Conservation (phyloP, 2,329 filamentous ascomycete genomes). For the Talaromyces atroroseus region DNA sequence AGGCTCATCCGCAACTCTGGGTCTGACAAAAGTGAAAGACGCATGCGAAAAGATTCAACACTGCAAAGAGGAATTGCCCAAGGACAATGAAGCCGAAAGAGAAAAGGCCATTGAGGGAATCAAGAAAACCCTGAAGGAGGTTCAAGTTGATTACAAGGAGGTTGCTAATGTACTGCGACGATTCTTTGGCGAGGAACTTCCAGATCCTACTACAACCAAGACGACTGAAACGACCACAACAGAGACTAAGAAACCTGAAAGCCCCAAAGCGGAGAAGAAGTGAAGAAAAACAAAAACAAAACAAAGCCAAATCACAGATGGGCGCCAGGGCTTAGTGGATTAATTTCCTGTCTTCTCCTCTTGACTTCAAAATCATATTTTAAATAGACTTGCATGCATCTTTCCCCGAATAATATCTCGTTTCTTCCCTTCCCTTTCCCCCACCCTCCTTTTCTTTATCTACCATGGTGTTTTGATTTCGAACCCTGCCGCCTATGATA, state of each 20-base stretch:
- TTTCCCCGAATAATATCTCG: slow-evolving; percentile 13
- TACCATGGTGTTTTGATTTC: background rate
- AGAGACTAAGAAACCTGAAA: background rate
- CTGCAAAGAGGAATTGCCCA: slow-evolving; percentile 64
- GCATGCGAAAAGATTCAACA: slow-evolving; percentile 96
- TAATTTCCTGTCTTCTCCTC: slow-evolving; percentile 14
- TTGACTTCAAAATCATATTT: slow-evolving; percentile 16
- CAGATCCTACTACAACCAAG: background rate
- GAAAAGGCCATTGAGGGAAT: slow-evolving; percentile 65
- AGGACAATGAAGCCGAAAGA: slow-evolving; percentile 57
- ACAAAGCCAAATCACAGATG: background rate
- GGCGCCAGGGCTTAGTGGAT: background rate
- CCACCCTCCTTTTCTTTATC: background rate
- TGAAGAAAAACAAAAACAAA: background rate
- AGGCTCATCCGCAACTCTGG: slow-evolving; percentile 90
- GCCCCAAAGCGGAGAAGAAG: slow-evolving; percentile 9
- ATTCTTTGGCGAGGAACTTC: slow-evolving; percentile 58
- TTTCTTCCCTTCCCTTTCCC: slow-evolving; percentile 5
- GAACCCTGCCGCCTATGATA: slow-evolving; percentile 19
- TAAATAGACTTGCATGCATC: slow-evolving; percentile 20
- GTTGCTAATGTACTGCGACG: slow-evolving; percentile 64
- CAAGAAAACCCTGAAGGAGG: slow-evolving; percentile 60
- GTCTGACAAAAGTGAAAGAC: slow-evolving; percentile 83
- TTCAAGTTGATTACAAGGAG: slow-evolving; percentile 71
- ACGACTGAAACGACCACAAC: background rate